Evolutionary conservation across 1,284 basidiomycete genomes (phyloP).

Genomic region (Veloboletus limbatus): DNA sequence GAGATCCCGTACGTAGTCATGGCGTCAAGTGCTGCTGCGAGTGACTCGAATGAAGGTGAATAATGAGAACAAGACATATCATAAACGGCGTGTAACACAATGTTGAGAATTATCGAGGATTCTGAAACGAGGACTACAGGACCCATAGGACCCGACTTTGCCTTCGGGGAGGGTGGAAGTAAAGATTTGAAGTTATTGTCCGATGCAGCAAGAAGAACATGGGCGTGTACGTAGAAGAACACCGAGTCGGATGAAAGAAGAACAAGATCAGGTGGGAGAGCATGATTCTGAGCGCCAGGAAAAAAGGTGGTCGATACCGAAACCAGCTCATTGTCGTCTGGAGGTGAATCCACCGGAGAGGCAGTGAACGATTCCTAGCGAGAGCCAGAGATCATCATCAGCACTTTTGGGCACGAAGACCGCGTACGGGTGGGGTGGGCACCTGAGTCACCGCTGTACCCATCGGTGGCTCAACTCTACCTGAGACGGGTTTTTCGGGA

Average conservation of each 20-base stretch:
- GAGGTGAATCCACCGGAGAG: conserved; percentile 43
- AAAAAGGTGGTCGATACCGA: conserved; percentile 79
- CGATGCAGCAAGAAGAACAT: conserved; percentile 48
- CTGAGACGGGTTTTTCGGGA: conserved; percentile 36
- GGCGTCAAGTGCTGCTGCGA: conserved; percentile 46
- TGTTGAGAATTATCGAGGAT: conserved; percentile 52
- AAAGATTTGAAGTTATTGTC: conserved; percentile 52
- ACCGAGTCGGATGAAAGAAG: conserved; percentile 70
- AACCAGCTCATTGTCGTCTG: conserved; percentile 46
- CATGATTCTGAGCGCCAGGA: conserved; percentile 58
- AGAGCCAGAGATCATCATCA: conserved; percentile 5
- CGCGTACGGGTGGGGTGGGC: conserved; percentile 64
- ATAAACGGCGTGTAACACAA: conserved; percentile 61
- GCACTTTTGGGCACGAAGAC: conserved; percentile 3
- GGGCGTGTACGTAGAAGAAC: conserved; percentile 67
- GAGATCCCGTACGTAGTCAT: conserved; percentile 52
- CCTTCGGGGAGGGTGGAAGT: conserved; percentile 37
- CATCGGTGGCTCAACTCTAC: conserved; percentile 24
- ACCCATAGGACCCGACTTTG: conserved; percentile 37
- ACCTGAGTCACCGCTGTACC: conserved; percentile 40
- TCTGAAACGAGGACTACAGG: conserved; percentile 49
- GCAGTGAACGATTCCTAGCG: conserved; percentile 49
- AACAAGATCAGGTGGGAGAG: conserved; percentile 56
- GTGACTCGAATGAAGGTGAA: conserved; percentile 50
- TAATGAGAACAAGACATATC: conserved; percentile 60